Base-by-base conservation (phyloP, 2,329 filamentous ascomycete genomes). In the Fusarium clavum region DNA sequence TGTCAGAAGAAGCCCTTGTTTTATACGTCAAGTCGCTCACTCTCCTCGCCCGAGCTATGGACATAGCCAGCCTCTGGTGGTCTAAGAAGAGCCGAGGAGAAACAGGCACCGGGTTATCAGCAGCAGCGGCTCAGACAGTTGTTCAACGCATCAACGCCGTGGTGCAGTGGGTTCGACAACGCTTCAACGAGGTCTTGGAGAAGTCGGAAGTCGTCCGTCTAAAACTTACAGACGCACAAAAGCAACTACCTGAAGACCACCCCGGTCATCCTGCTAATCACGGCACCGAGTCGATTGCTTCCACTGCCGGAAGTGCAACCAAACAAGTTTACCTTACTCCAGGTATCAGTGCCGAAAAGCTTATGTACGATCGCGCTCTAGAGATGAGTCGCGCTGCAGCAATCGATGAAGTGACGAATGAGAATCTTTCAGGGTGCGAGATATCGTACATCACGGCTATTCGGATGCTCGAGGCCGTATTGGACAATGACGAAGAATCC, bases 281-380 rank as follows among this genome's bases (percentile, higher is more conserved):
- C 57, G 87, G 87, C 5, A 80, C 85, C 29, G 87, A 88, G 22
- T 87, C 87, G 4, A 83, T 84, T 34, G 83, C 87, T 5, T 86
- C 85, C 3, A 85, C 85, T 2, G 85, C 86, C 16, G 87, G 86
- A n/a, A 87, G 89, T 6, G 90, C 91, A 18, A 87, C 89, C 4
- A 93, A 96, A 65, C 91, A 93, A 55, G 94, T 98, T 27, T 88
- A 92, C 49, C 86, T 99, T 27, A 97, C 93, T 16, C 90, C 93
- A 4, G 96, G 95, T 2, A 90, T 98, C 59, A 98, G 94, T 24
- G 96, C 96, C 1, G 96, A 98, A 82, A 97, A 94, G 81, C 85
- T 99, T 47, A 98, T 99, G 94, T 99, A 98, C 78, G 96, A 99
- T 74, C 92, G 96, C 48, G 96, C 96, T 1, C 84, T 98, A 24